Evolutionary conservation across 2,329 filamentous ascomycete species (phyloP), one percentile per base, ranked within the genome.

Genomic region (Fusarium anthophilum): DNA sequence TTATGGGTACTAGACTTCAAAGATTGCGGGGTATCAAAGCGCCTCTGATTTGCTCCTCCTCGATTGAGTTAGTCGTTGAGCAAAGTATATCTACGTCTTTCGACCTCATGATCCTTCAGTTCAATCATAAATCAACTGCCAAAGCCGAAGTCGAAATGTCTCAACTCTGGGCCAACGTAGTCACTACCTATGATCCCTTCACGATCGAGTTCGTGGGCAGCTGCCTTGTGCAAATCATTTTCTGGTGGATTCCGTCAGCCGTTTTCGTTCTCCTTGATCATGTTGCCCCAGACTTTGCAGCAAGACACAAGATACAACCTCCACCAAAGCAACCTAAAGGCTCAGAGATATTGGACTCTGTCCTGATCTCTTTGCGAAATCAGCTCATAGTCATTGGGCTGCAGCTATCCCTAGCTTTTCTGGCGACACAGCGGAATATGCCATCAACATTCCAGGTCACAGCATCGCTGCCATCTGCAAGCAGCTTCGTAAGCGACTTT

Each of bases 281-380:
- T 15, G 17, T 86, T 17, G 80, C 83, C n/a, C 88, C 88, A 1
- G 51, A 75, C 14, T 89, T 88, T 72, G 86, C 87, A 0, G 80
- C 81, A 13, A 82, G 81, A 9, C 87, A 90, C 81, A 90, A 89
- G 76, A 85, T 89, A 65, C 88, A 90, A 70, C 86, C 87, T 0
- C 82, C 84, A 1, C 84, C 84, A 3, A 86, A 85, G 56, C 87
- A 88, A 73, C 87, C 88, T 3, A 86, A 83, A 4, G 45, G 76
- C 3, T 70, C 75, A 6, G 86, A 89, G n/a, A 82, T 88, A 30
- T 44, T 76, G 5, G 81, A 84, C 70, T 88, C 87, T 63, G 73
- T 84, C 43, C 22, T 63, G 38, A 78, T 89, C 22, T 85, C 87
- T 8, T 66, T 84, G 6, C 83, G 83, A 61, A 89, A 89, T 79